A percentile compares a stretch with the other conserved stretches of the same genome.
Evolutionary conservation across 2,329 filamentous ascomycete species (phyloP).

Genomic region (Penicillium italicum): DNA sequence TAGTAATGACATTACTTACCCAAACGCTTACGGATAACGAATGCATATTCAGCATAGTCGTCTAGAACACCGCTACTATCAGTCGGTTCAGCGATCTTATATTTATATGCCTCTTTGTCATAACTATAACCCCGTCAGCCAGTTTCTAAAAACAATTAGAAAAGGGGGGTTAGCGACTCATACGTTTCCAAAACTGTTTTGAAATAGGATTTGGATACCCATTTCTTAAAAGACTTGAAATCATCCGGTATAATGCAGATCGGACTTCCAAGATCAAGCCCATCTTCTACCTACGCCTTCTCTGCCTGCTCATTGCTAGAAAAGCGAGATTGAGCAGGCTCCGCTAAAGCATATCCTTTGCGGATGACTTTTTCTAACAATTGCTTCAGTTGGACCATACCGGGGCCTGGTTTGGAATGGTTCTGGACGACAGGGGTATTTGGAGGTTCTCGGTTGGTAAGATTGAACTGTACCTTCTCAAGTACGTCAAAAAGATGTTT

Average conservation of each 20-base stretch:
- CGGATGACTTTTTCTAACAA: not conserved
- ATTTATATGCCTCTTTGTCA: slow-evolving; percentile 28
- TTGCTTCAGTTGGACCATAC: slow-evolving; percentile 9
- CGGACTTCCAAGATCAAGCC: slow-evolving; percentile 3
- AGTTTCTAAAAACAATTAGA: too few species aligned
- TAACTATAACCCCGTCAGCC: slow-evolving; percentile 19
- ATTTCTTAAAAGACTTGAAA: slow-evolving; percentile 15
- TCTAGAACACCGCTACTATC: slow-evolving; percentile 10
- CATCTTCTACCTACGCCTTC: not conserved
- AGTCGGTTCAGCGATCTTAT: too few species aligned
- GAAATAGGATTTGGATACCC: slow-evolving; percentile 20
- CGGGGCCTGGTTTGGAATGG: slow-evolving; percentile 2
- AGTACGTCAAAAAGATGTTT: slow-evolving; percentile 9
- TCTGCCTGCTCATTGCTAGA: not conserved
- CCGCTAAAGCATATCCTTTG: not conserved
- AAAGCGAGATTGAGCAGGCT: slow-evolving; percentile 1
- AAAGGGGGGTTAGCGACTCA: slow-evolving; percentile 10
- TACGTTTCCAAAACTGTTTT: slow-evolving; percentile 22
- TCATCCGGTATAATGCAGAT: slow-evolving; percentile 14
- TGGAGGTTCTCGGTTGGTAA: slow-evolving; percentile 10
- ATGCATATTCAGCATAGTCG: slow-evolving; percentile 24
- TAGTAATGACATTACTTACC: slow-evolving; percentile 17
- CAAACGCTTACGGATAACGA: slow-evolving; percentile 24
- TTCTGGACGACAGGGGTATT: slow-evolving; percentile 12
- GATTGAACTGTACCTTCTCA: slow-evolving; percentile 1